Evolutionary conservation across 805 yeast species (phyloP).

Genomic region (Naumovozyma castellii): DNA sequence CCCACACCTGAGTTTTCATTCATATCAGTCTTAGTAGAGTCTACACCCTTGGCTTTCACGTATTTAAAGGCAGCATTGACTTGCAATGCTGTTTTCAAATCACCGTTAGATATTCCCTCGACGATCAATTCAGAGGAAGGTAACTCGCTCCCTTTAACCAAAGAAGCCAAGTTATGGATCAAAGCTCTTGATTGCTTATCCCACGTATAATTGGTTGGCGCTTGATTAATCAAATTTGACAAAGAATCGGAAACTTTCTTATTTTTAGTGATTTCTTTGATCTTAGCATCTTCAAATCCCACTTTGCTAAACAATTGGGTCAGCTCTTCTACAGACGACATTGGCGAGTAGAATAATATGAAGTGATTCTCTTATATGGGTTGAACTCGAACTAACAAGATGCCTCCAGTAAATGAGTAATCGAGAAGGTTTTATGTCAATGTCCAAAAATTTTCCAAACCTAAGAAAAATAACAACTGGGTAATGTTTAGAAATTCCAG

Average conservation of each 20-base stretch:
- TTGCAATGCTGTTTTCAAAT: conserved; percentile 60
- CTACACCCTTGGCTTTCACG: conserved; percentile 41
- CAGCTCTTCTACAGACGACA: conserved; percentile 29
- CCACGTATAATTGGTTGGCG: conserved; percentile 29
- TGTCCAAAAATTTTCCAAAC: too few species aligned
- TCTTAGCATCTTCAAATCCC: conserved; percentile 66
- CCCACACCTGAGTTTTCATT: conserved; percentile 77
- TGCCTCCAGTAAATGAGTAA: too few species aligned
- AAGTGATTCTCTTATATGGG: too few species aligned
- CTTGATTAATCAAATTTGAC: conserved; percentile 44
- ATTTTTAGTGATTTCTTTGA: conserved; percentile 75
- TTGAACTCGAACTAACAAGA: too few species aligned
- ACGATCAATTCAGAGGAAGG: conserved; percentile 44
- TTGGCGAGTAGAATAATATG: too few species aligned
- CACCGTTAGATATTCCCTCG: conserved; percentile 53
- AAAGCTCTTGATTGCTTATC: conserved; percentile 56
- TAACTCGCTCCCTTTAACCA: conserved; percentile 47
- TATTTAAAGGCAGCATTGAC: conserved; percentile 75
- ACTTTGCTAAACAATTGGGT: conserved; percentile 30
- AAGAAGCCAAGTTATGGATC: conserved; percentile 69
- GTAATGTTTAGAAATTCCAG: too few species aligned
- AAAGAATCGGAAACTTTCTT: conserved; percentile 72
- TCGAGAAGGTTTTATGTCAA: too few species aligned
- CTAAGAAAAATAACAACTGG: too few species aligned
- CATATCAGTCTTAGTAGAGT: conserved; percentile 41